Evolutionary conservation across 2,329 filamentous ascomycete genomes (phyloP), one percentile per base, ranked within the genome.

Genomic region (Diaporthe citriasiana): DNA sequence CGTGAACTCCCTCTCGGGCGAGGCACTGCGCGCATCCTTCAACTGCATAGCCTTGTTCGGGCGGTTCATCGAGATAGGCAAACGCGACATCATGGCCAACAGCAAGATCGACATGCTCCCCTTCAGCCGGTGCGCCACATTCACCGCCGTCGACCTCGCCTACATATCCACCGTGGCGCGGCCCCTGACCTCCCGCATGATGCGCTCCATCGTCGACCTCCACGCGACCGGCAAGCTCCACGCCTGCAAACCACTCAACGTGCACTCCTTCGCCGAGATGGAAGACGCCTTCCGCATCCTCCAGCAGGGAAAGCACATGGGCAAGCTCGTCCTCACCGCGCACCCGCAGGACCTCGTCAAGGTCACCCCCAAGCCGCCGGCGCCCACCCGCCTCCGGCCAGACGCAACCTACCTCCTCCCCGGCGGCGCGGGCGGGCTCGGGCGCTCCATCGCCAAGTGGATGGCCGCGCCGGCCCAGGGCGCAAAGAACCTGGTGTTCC

Each of bases 211-310:
- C 40, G 38, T 72, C 33, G 71, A 72, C 22, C 22, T 72, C 22
- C 71, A 72, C n/a, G 72, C 72, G 40, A 15, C 30, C 27, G 57
- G 69, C 38, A 71, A 65, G 59, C 68, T 71, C 40, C 69, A 66
- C 56, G 72, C 40, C n/a, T 71, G 35, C 56, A 74, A 35, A 50
- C 72, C 72, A 13, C 69, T 74, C 72, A 74, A 71, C 50, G 27
- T 74, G 7, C 59, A 73, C n/a, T 50, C 10, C 30, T 56, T 74
- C 9, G 51, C 33, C 42, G 72, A 80, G 7, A 78, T 86, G 0
- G 79, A 80, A 7, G 78, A 82, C 0, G 83, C 84, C 1, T 85
- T 87, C 74, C 79, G 83, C 4, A 78, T 82, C 30, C 82, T 87
- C 8, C 74, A 76, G 69, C 60, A 65, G 45, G 74, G 74, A 47